Evolutionary conservation across 768 basidiomycete species (phyloP).

Genomic region (Suillus tomentosus): DNA sequence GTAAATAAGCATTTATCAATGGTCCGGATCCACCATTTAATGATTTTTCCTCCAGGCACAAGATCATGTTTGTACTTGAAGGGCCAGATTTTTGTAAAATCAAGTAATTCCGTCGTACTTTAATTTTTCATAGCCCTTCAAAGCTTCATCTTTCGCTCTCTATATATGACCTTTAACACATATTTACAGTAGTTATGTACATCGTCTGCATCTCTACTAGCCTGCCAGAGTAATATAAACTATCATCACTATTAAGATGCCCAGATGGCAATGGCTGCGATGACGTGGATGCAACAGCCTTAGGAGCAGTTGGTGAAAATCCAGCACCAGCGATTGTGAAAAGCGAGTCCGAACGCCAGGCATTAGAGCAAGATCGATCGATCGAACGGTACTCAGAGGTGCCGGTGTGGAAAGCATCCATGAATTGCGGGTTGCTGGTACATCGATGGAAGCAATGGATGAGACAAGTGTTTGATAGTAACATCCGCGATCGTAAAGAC

Average conservation of each 20-base stretch:
- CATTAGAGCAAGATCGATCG: conserved; percentile 62
- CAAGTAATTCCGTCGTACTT: background rate
- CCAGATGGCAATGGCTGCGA: background rate
- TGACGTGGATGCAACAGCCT: background rate
- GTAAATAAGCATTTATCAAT: background rate
- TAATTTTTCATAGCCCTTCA: background rate
- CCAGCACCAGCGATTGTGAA: conserved; percentile 62
- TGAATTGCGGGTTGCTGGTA: conserved; percentile 61
- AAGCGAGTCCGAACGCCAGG: conserved; percentile 73
- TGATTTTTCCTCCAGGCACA: background rate
- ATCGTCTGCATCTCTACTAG: no score
- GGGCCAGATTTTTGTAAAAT: background rate
- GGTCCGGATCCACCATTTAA: background rate
- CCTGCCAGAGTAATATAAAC: background rate
- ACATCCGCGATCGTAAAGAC: background rate
- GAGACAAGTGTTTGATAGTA: conserved; percentile 6
- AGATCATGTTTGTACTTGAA: background rate
- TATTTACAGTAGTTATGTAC: no score
- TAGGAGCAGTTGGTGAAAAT: background rate
- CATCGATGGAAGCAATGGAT: conserved; percentile 38
- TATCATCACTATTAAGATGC: background rate
- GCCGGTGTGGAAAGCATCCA: conserved; percentile 71
- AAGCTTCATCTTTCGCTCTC: background rate
- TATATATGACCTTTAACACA: background rate
- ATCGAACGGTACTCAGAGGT: conserved; percentile 61